A percentile compares a stretch with the other conserved stretches of the same genome.
Evolutionary conservation across 192 early-diverging fungal genomes (phyloP).

Genomic region (Coemansia sp.): DNA sequence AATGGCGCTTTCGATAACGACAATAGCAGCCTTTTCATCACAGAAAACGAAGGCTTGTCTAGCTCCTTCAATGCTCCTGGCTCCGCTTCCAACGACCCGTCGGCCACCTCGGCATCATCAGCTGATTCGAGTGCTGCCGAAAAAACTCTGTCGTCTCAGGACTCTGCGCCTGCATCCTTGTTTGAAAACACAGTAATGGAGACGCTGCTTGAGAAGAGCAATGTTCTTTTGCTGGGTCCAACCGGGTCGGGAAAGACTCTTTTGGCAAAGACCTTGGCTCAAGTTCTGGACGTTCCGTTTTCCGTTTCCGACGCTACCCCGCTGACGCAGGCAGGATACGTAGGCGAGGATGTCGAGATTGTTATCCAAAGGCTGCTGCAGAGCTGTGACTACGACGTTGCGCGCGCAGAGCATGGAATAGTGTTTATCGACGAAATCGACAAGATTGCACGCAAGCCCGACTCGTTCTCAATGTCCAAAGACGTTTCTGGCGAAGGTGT

Average conservation of each 20-base stretch:
- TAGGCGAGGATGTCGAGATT: slow-evolving; percentile 88
- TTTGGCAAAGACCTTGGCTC: slow-evolving; percentile 76
- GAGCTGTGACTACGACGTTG: slow-evolving; percentile 85
- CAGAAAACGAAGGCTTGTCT: slow-evolving; percentile 5
- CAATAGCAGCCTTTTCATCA: slow-evolving; percentile 37
- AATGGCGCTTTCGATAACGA: slow-evolving; percentile 44
- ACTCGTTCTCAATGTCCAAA: slow-evolving; percentile 69
- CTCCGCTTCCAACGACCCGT: background rate
- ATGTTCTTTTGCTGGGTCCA: slow-evolving; percentile 82
- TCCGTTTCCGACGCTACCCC: slow-evolving; percentile 89
- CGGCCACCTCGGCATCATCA: background rate
- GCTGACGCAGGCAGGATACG: slow-evolving; percentile 90
- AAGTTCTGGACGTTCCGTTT: slow-evolving; percentile 82
- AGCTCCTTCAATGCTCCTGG: background rate
- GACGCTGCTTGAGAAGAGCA: slow-evolving; percentile 85
- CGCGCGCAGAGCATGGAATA: slow-evolving; percentile 80
- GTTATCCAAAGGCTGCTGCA: slow-evolving; percentile 83
- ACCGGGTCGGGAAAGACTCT: slow-evolving; percentile 87
- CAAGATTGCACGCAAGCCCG: slow-evolving; percentile 81
- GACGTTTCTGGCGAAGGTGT: slow-evolving; percentile 95
- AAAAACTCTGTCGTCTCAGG: background rate
- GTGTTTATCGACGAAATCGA: slow-evolving; percentile 94
- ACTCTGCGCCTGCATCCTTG: background rate
- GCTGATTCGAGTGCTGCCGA: background rate
- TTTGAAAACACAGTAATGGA: slow-evolving; percentile 16